Evolutionary conservation across 148 eudicot genomes (phyloP), one percentile per base, ranked within the genome.

Genomic region (Fagopyrum tataricum): DNA sequence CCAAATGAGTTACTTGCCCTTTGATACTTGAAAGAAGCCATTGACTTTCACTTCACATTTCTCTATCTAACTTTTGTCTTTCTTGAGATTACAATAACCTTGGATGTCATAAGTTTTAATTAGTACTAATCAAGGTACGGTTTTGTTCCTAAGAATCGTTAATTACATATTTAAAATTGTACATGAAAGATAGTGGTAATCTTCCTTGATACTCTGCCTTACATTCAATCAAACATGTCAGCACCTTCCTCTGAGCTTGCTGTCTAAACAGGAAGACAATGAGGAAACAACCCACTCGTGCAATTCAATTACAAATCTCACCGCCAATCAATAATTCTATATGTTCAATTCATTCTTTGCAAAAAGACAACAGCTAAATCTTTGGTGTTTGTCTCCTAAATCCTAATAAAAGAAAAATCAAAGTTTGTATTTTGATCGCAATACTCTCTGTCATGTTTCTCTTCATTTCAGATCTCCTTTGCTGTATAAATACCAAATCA

Each of bases 251-350:
- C 68, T 62, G 68, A 62, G 42, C 68, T 62, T 62, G 43, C 9
- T 62, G n/a, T 37, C 68, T 23, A 31, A 43, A 13, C 42, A 62
- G 64, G 31, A 55, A 9, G 64, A 56, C 64, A 56, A 56, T 20
- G 31, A 56, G 68, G 68, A 62, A 62, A 39, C 68, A 62, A 62
- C 68, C 68, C 68, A 62, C 68, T 62, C 68, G 68, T 62, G 68
- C 68, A 62, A 62, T 62, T 62, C 68, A 62, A 62, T 62, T 18
- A 62, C 43, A 62, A 37, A 62, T 59, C 68, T 31, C 68, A 62
- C 26, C 26, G 40, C 40, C 39, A 8, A 24, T 59, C 40, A 24
- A 8, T 59, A 59, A 62, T 62, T 62, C 13, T 62, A 11, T 26
- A 2, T 14, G 12, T 15, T 62, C 20, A 37, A 62, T 62, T 15